These are phyloP conservation scores for Vinca minor DNA, from an alignment of 257 asterid genomes.

Conservation along the genomic window DNA sequence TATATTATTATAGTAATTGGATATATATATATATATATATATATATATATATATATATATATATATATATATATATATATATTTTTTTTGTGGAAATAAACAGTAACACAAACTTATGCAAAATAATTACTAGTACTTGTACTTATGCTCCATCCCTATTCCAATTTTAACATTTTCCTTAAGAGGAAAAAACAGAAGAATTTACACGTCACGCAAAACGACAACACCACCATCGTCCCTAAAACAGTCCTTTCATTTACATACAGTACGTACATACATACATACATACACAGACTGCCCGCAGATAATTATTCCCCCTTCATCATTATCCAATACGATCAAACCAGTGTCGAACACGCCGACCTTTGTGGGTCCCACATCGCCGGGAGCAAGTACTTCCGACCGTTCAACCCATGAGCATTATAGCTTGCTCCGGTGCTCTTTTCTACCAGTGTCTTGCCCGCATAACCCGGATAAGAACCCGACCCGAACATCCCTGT, in stretches of 20 bases:
- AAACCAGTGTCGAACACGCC: constrained; percentile 55
- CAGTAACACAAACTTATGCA: background rate
- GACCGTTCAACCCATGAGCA: constrained; percentile 58
- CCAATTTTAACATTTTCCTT: constrained; percentile 9
- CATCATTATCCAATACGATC: background rate
- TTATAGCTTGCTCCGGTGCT: constrained; percentile 56
- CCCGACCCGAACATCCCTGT: constrained; percentile 69
- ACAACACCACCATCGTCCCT: constrained; percentile 14
- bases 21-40: too few species aligned
- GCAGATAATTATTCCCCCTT: constrained; percentile 13
- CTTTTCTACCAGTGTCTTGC: constrained; percentile 41
- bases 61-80: too few species aligned
- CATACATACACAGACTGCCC: constrained; percentile 19
- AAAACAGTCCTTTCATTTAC: constrained; percentile 22
- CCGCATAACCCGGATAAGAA: constrained; percentile 66
- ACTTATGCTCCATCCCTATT: constrained; percentile 2
- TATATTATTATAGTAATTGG: too few species aligned
- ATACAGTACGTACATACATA: background rate
- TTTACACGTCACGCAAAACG: constrained; percentile 37
- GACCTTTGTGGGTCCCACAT: constrained; percentile 79
- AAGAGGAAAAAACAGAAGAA: constrained; percentile 15
- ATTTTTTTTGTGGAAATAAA: too few species aligned
- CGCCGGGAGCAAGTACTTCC: constrained; percentile 75
- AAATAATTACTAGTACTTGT: background rate
- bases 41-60: too few species aligned